phyloP scores from a whole-genome alignment of 257 asterid genomes.

The Nicotiana undulata region DNA sequence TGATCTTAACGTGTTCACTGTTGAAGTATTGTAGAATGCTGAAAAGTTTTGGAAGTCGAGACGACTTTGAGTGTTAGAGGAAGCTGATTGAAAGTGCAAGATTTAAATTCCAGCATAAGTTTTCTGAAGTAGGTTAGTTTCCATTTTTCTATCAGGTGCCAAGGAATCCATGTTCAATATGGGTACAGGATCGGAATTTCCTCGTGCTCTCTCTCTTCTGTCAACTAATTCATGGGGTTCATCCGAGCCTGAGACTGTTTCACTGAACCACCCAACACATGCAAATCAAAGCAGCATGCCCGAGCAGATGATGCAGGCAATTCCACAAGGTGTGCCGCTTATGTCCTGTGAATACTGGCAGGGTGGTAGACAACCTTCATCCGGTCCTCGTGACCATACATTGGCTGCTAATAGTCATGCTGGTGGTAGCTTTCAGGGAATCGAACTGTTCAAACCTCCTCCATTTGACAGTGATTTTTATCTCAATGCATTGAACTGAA shows the following conservation, averaged over 20 bases:
- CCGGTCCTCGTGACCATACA: constrained; percentile 22
- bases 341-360: constrained; percentile 55
- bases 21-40: neutral
- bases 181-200: constrained; percentile 42
- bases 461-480: constrained; percentile 42
- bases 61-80: neutral
- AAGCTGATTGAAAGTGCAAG: neutral
- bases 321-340: constrained; percentile 47
- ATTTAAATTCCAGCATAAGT: neutral
- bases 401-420: constrained; percentile 21
- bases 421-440: constrained; percentile 31
- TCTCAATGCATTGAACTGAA: constrained; percentile 34
- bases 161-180: constrained; percentile 43
- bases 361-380: constrained; percentile 29
- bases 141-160: constrained; percentile 31
- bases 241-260: constrained; percentile 33
- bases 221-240: constrained; percentile 69
- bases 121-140: neutral
- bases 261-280: constrained; percentile 28
- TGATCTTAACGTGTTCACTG: neutral
- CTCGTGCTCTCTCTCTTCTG: constrained; percentile 99
- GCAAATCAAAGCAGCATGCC: constrained; percentile 22
- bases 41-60: neutral
- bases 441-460: constrained; percentile 38
- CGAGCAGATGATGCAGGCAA: constrained; percentile 32